Conservation (phyloP, 192 early-diverging fungal species). For the Mortierella claussenii region DNA sequence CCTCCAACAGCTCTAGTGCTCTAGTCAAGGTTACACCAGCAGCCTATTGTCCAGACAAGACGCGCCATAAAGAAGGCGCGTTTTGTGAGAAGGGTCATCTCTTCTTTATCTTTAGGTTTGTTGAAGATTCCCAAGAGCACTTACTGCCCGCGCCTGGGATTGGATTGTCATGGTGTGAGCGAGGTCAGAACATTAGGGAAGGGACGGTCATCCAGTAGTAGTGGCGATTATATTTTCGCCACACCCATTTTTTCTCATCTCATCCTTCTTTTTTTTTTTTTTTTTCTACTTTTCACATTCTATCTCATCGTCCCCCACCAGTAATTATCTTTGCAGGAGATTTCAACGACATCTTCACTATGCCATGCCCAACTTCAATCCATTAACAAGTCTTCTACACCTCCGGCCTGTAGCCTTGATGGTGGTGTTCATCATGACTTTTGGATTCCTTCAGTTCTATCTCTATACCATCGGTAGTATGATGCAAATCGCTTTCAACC, state of each 20-base stretch:
- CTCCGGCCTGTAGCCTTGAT: not conserved
- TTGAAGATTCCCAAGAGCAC: too few species aligned
- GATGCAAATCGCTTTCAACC: not conserved
- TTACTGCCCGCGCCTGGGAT: too few species aligned
- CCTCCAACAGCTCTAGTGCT: too few species aligned
- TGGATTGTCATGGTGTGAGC: too few species aligned
- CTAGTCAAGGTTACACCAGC: too few species aligned
- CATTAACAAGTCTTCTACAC: not conserved
- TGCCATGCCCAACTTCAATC: not conserved
- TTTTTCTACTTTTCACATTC: not conserved
- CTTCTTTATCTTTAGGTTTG: too few species aligned
- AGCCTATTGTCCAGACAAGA: too few species aligned
- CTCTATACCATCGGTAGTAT: slow-evolving; percentile 9
- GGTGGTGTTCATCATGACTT: not conserved
- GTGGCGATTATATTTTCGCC: not conserved
- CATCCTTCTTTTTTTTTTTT: not conserved
- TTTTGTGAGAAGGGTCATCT: too few species aligned
- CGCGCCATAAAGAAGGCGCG: too few species aligned
- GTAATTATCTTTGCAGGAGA: too few species aligned
- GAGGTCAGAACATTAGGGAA: not conserved
- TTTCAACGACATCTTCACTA: not conserved
- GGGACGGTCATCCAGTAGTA: not conserved
- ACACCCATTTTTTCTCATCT: not conserved
- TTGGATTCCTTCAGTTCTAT: slow-evolving; percentile 16
- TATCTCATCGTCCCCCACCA: not conserved